A percentile compares a stretch with the other conserved stretches of the same genome.
Conservation (phyloP, 208 protist genomes). For the Strigomonas culicis region DNA sequence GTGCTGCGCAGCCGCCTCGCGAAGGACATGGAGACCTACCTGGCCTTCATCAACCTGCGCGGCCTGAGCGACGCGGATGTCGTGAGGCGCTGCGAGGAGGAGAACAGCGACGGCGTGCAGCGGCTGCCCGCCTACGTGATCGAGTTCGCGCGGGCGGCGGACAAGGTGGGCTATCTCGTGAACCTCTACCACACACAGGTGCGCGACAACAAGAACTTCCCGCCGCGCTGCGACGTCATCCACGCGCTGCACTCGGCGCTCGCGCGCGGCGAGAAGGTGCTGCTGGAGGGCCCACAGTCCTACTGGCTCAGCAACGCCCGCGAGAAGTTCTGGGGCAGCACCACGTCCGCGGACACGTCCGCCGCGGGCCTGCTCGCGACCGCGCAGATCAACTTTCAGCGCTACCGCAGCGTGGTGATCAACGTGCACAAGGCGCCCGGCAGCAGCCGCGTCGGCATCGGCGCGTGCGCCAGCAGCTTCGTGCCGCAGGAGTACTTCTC, state of each 20-base stretch:
- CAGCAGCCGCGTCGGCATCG: slow-evolving; percentile 88
- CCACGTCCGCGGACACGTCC: slow-evolving; percentile 86
- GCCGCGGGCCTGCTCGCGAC: slow-evolving; percentile 80
- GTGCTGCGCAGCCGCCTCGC: slow-evolving; percentile 51
- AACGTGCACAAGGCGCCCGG: slow-evolving; percentile 92
- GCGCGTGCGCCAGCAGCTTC: slow-evolving; percentile 87
- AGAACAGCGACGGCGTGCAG: slow-evolving; percentile 81
- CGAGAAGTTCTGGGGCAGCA: slow-evolving; percentile 92
- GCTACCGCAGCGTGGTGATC: slow-evolving; percentile 70
- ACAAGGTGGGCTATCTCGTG: slow-evolving; percentile 84
- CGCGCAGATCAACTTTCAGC: slow-evolving; percentile 84
- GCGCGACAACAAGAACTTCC: slow-evolving; percentile 74
- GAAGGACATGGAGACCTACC: slow-evolving; percentile 89
- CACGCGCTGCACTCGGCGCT: slow-evolving; percentile 75
- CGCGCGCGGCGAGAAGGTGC: slow-evolving; percentile 72
- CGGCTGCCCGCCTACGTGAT: slow-evolving; percentile 83
- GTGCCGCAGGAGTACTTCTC: slow-evolving; percentile 90
- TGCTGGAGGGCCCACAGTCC: slow-evolving; percentile 90
- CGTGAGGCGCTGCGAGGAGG: slow-evolving; percentile 59
- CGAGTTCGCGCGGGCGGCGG: slow-evolving; percentile 64
- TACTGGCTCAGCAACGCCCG: slow-evolving; percentile 91
- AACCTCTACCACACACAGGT: slow-evolving; percentile 75
- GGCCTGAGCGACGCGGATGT: slow-evolving; percentile 78
- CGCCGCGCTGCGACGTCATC: slow-evolving; percentile 74
- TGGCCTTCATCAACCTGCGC: slow-evolving; percentile 67